These are phyloP conservation scores for Ogataea hybrid DNA, from an alignment of 1,139 yeast species.

Conservation along the genomic window DNA sequence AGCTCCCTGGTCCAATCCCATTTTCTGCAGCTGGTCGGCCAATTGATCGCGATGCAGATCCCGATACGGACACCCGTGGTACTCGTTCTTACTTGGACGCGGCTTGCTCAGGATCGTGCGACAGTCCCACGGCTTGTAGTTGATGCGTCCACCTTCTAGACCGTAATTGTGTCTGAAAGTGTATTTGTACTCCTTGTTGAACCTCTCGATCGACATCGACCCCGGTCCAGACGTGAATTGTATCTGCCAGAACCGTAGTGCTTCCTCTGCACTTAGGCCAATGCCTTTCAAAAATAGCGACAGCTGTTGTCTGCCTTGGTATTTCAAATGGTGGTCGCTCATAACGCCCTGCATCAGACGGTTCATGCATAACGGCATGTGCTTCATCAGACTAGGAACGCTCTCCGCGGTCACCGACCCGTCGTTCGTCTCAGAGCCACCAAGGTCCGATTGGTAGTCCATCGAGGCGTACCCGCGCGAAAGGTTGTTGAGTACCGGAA, in stretches of 20 bases:
- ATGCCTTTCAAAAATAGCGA: slow-evolving; percentile 84
- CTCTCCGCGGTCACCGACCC: slow-evolving; percentile 55
- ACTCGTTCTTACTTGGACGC: slow-evolving; percentile 63
- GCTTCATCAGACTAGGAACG: slow-evolving; percentile 55
- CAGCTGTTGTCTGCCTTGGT: slow-evolving; percentile 81
- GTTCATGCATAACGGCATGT: slow-evolving; percentile 83
- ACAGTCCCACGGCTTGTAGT: slow-evolving; percentile 87
- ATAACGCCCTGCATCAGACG: slow-evolving; percentile 62
- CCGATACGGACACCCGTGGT: slow-evolving; percentile 92
- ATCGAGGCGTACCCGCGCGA: slow-evolving; percentile 68
- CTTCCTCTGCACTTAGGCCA: slow-evolving; percentile 85
- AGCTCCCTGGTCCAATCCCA: slow-evolving; percentile 67
- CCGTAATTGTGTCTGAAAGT: slow-evolving; percentile 89
- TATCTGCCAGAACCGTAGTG: slow-evolving; percentile 77
- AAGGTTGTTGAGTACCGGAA: slow-evolving; percentile 79
- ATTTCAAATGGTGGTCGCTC: slow-evolving; percentile 69
- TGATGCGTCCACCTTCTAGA: slow-evolving; percentile 82
- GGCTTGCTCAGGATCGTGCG: slow-evolving; percentile 71
- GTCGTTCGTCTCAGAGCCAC: slow-evolving; percentile 29
- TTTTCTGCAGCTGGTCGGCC: slow-evolving; percentile 47
- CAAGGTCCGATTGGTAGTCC: slow-evolving; percentile 44
- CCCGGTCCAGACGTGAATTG: slow-evolving; percentile 60
- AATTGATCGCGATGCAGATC: slow-evolving; percentile 66
- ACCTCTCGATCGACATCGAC: slow-evolving; percentile 63
- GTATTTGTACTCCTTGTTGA: slow-evolving; percentile 84